Evolutionary conservation across 768 basidiomycete genomes (phyloP).

Genomic region (Inosperma sp.): DNA sequence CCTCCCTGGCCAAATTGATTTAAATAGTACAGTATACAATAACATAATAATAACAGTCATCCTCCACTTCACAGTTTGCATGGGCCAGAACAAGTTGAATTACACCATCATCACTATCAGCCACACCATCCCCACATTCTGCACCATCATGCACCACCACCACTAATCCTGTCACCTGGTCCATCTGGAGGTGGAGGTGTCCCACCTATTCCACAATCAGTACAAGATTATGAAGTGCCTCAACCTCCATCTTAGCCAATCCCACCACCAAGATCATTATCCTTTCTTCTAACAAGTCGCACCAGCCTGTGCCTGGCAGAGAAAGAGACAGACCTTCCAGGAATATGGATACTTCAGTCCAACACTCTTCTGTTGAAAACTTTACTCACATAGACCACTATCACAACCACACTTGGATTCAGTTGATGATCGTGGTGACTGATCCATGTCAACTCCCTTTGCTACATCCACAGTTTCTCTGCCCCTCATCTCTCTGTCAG

Average conservation of each 20-base stretch:
- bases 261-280: constrained; percentile 50
- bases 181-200: constrained; percentile 15
- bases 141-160: constrained; percentile 34
- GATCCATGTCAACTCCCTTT: constrained; percentile 51
- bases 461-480: constrained; percentile 46
- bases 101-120: constrained; percentile 40
- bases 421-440: constrained; percentile 46
- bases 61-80: constrained; percentile 30
- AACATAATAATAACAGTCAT: no score
- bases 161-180: constrained; percentile 32
- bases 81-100: constrained; percentile 23
- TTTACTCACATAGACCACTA: constrained; percentile 26
- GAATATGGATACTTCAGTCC: constrained; percentile 4
- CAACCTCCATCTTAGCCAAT: constrained; percentile 34
- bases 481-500: no score
- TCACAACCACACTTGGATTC: constrained; percentile 33
- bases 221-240: constrained; percentile 30
- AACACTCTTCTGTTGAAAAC: constrained; percentile 17
- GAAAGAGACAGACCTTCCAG: constrained; percentile 18
- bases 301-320: constrained; percentile 29
- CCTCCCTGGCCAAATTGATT: no score
- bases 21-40: no score
- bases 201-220: constrained; percentile 23
- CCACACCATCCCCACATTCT: constrained; percentile 50
- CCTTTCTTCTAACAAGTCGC: constrained; percentile 37